Evolutionary conservation across 345 rosid species (phyloP).

Genomic region (Carallia pectinifolia): DNA sequence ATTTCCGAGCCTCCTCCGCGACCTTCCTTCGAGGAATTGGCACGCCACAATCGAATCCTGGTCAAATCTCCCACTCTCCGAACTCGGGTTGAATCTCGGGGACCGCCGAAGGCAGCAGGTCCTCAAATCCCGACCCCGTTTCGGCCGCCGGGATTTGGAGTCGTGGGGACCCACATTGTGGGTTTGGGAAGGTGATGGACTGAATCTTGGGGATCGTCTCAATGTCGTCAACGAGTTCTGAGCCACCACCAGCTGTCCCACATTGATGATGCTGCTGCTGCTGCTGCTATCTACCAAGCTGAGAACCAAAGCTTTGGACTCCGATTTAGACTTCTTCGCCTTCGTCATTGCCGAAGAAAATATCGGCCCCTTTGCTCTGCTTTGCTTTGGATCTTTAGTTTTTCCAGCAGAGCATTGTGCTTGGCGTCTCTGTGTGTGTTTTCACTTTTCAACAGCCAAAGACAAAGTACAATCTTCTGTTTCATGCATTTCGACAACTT

Average conservation of each 20-base stretch:
- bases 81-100: neutral
- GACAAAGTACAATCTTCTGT: too few species aligned
- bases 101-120: neutral
- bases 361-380: neutral
- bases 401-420: too few species aligned
- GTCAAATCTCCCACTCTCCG: neutral
- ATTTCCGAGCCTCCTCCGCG: neutral
- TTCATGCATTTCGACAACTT: too few species aligned
- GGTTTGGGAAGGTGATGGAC: neutral
- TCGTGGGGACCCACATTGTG: neutral
- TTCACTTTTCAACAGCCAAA: too few species aligned
- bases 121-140: neutral
- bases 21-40: too few species aligned
- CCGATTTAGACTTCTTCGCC: too few species aligned
- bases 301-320: neutral
- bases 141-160: neutral
- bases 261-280: neutral
- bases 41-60: too few species aligned
- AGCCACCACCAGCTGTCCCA: neutral
- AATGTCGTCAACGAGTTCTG: neutral
- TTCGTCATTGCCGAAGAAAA: neutral
- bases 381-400: too few species aligned
- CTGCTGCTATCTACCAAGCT: neutral
- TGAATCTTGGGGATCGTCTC: constrained; percentile 12
- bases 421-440: too few species aligned